Conservation (phyloP, 805 yeast genomes). For the Kurtzmaniella cleridarum region DNA sequence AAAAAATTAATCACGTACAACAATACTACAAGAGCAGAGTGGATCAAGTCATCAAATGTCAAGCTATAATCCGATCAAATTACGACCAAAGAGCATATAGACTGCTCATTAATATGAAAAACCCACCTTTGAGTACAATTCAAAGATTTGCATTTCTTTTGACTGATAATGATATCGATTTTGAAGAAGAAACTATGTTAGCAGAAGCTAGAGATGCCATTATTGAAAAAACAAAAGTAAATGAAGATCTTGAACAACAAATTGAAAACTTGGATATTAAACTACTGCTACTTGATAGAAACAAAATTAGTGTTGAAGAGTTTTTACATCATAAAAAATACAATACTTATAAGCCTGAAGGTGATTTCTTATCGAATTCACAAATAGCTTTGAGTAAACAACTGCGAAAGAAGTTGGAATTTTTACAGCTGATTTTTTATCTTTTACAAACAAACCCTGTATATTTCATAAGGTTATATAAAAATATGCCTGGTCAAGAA, state of each 20-base stretch:
- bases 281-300: slow-evolving; percentile 69
- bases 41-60: slow-evolving; percentile 63
- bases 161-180: slow-evolving; percentile 67
- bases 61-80: slow-evolving; percentile 64
- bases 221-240: slow-evolving; percentile 60
- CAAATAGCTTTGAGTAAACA: slow-evolving; percentile 29
- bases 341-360: slow-evolving; percentile 17
- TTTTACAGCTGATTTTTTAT: slow-evolving; percentile 75
- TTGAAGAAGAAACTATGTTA: slow-evolving; percentile 66
- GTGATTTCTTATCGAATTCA: slow-evolving; percentile 6
- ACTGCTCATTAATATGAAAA: slow-evolving; percentile 58
- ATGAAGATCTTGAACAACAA: slow-evolving; percentile 67
- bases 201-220: slow-evolving; percentile 65
- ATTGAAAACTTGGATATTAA: slow-evolving; percentile 76
- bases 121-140: slow-evolving; percentile 76
- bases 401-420: slow-evolving; percentile 49
- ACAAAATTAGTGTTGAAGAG: slow-evolving; percentile 74
- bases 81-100: slow-evolving; percentile 69
- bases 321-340: slow-evolving; percentile 42
- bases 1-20: slow-evolving; percentile 22
- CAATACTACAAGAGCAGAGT: slow-evolving; percentile 51
- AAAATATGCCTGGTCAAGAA: slow-evolving; percentile 18
- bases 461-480: slow-evolving; percentile 58
- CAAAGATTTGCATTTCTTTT: slow-evolving; percentile 71
- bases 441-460: slow-evolving; percentile 77